Base-by-base conservation (phyloP, 2,329 filamentous ascomycete genomes). In the Neoscytalidium dimidiatum region DNA sequence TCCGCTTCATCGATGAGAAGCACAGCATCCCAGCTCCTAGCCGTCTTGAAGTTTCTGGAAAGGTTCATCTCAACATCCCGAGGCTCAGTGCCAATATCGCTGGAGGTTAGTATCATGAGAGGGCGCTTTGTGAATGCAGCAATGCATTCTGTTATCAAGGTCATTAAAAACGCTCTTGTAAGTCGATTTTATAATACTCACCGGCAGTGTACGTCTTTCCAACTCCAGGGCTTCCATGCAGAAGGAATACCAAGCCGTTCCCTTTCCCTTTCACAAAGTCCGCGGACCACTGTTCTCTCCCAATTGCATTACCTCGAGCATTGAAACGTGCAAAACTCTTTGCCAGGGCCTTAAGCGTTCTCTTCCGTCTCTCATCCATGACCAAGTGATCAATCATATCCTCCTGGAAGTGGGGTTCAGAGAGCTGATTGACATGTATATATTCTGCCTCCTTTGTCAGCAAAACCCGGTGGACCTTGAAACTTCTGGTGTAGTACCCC, bases 1-100 rank as follows among this genome's bases (percentile, higher is more conserved):
- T 79, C 76, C 1, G 73, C 73, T 62, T 77, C 74, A 43, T 77
- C 75, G 3, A 77, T 69, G 1, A 77, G 68, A 0, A 76, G 49
- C 9, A 68, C 44, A 2, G 73, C 73, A 14, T 67, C 69, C 72
- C 71, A 75, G 19, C 57, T 67, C 8, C 66, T 68, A 0, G 71
- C 72, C 2, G 35, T 21, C 49, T 68, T 68, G 58, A 74, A 71
- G 3, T 67, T 63, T n/a, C 31, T 28, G 3, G 44, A 62, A n/a
- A 68, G 28, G 17, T 66, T 66, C 4, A 14, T 4, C 9, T 68
- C 67, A 3, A 68, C 60, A 2, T 57, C n/a, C 3, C 11, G 28
- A 1, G 58, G 60, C n/a, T 64, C 43, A 7, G 65, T 71, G 9
- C 67, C 72, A 23, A 75, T 71, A 53, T 74, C 72, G 61, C 72